Percentiles rank a stretch among this genome's conserved stretches.
Evolutionary conservation across 306 rosid genomes (phyloP).

Genomic region (apple (Malus domestica)): ASM211411v1 NC_041804.1:11521501-11522000

Average conservation of each 20-base stretch:
- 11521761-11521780: background rate
- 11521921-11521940: background rate
- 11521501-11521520: too few species aligned
- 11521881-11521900: background rate
- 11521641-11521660: background rate
- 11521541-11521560: too few species aligned
- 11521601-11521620: too few species aligned
- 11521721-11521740: background rate
- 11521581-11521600: too few species aligned
- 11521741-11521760: background rate
- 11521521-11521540: too few species aligned
- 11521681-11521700: too few species aligned
- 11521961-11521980: too few species aligned
- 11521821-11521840: background rate
- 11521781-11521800: background rate
- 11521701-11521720: background rate
- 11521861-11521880: constrained; percentile 14
- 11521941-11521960: background rate
- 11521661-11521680: background rate
- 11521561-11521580: too few species aligned
- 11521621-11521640: too few species aligned
- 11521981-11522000: background rate
- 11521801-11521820: background rate
- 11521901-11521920: background rate
- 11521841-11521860: constrained; percentile 21